A percentile compares a stretch with the other conserved stretches of the same genome.
These are phyloP conservation scores for Nepenthes alata DNA, from an alignment of 179 eudicot genomes.

Conservation along the genomic window DNA sequence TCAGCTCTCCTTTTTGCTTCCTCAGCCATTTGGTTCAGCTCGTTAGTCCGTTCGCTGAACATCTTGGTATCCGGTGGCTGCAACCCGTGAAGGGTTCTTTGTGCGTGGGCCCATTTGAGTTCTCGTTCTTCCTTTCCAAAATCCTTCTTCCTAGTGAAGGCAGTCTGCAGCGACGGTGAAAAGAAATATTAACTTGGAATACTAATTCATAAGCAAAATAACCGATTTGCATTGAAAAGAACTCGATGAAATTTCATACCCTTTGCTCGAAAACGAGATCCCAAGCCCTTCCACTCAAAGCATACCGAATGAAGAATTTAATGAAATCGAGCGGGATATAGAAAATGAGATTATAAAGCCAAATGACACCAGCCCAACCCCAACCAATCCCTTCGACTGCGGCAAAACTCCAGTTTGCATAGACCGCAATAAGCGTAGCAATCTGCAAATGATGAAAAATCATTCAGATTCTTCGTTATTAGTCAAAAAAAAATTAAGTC, in stretches of 20 bases:
- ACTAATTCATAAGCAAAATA: background rate
- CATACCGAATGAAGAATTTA: constrained; percentile 54
- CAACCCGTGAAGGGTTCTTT: constrained; percentile 71
- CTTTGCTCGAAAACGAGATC: constrained; percentile 66
- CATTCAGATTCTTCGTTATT: background rate
- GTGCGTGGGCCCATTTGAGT: constrained; percentile 77
- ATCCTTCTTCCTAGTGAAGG: constrained; percentile 71
- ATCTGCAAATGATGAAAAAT: constrained; percentile 22
- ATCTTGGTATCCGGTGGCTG: constrained; percentile 58
- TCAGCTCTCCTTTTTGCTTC: constrained; percentile 82
- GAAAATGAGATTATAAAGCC: constrained; percentile 54
- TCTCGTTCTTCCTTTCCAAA: constrained; percentile 73
- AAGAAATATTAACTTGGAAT: background rate
- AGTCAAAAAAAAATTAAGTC: background rate
- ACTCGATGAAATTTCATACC: constrained; percentile 23
- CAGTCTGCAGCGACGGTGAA: constrained; percentile 34
- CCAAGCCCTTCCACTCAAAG: constrained; percentile 73
- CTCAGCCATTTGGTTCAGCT: constrained; percentile 84
- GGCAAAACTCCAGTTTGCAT: constrained; percentile 75
- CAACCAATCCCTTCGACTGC: constrained; percentile 78
- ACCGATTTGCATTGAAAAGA: background rate
- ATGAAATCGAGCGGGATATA: constrained; percentile 58
- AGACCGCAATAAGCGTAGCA: constrained; percentile 69
- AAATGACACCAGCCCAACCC: constrained; percentile 89
- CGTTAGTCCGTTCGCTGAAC: constrained; percentile 41